Percentiles rank a stretch among this genome's conserved stretches.
Evolutionary conservation across 768 basidiomycete genomes (phyloP).

Genomic region (Austroboletus eburneus): DNA sequence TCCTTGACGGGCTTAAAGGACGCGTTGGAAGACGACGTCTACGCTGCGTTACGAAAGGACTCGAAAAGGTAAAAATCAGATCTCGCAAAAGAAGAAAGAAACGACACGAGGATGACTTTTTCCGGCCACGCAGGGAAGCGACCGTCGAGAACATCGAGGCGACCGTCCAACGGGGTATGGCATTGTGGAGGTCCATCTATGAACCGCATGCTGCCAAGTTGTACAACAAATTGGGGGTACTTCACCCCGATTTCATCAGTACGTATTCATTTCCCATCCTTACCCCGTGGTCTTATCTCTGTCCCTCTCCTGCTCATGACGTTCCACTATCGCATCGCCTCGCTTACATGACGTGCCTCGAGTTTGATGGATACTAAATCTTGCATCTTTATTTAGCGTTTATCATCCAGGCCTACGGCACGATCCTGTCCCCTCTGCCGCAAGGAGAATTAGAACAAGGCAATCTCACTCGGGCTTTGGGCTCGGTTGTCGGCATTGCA

Average conservation of each 20-base stretch:
- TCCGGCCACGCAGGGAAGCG: conserved; percentile 44
- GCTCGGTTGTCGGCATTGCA: conserved; percentile 81
- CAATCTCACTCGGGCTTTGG: conserved; percentile 79
- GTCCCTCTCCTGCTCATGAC: conserved; percentile 19
- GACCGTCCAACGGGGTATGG: conserved; percentile 62
- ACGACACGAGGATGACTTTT: conserved; percentile 25
- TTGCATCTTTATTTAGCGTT: conserved; percentile 50
- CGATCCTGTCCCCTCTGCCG: conserved; percentile 71
- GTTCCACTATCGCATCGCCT: conserved; percentile 29
- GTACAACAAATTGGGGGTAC: conserved; percentile 77
- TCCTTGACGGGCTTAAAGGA: conserved; percentile 73
- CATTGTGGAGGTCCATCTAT: conserved; percentile 85
- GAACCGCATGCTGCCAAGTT: conserved; percentile 87
- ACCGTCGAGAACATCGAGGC: conserved; percentile 63
- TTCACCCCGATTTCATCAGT: conserved; percentile 95
- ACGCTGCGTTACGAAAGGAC: conserved; percentile 57
- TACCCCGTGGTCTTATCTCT: conserved; percentile 37
- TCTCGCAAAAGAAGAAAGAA: neutral
- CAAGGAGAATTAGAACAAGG: conserved; percentile 67
- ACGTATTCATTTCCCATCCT: conserved; percentile 37
- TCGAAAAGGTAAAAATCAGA: conserved; percentile 55
- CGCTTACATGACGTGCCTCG: conserved; percentile 30
- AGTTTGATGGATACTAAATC: conserved; percentile 29
- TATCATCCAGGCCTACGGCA: conserved; percentile 83
- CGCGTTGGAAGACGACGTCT: conserved; percentile 80